Evolutionary conservation across 495 filamentous ascomycete genomes (phyloP).

Genomic region (Echria macrotheca): DNA sequence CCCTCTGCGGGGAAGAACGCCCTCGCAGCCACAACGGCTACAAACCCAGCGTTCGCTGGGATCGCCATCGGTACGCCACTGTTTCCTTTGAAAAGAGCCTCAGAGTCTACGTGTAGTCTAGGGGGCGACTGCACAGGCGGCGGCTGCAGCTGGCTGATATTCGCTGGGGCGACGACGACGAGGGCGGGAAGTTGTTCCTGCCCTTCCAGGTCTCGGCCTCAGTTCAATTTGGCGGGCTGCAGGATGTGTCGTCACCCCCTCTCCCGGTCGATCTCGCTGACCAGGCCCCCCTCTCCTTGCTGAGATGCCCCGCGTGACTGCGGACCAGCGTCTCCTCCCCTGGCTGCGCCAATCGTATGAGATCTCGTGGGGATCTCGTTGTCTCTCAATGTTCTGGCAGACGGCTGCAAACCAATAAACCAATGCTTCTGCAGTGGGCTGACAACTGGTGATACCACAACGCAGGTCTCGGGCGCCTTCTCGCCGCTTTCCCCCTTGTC

Average conservation of each 20-base stretch:
- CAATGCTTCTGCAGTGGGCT: conserved; percentile 11
- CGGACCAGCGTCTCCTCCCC: not conserved
- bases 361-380: not conserved
- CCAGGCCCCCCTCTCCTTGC: not conserved
- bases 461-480: conserved; percentile 18
- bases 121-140: too few relatives aligned
- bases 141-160: not conserved
- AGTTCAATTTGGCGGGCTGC: too few relatives aligned
- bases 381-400: too few relatives aligned
- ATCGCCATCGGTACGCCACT: conserved; percentile 17
- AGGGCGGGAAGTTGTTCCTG: too few relatives aligned
- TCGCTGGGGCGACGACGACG: too few relatives aligned
- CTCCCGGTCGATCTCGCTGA: conserved; percentile 9
- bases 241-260: conserved; percentile 25
- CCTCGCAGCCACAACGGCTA: conserved; percentile 15
- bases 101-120: too few relatives aligned
- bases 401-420: not conserved
- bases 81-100: too few relatives aligned
- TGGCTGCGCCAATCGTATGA: conserved; percentile 13
- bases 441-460: conserved; percentile 11
- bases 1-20: conserved; percentile 26
- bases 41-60: not conserved
- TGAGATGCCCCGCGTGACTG: conserved; percentile 5
- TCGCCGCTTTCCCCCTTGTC: conserved; percentile 26
- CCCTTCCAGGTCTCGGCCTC: too few relatives aligned